Evolutionary conservation across 148 eudicot species (phyloP).

Genomic region (Camellia granthamiana): DNA sequence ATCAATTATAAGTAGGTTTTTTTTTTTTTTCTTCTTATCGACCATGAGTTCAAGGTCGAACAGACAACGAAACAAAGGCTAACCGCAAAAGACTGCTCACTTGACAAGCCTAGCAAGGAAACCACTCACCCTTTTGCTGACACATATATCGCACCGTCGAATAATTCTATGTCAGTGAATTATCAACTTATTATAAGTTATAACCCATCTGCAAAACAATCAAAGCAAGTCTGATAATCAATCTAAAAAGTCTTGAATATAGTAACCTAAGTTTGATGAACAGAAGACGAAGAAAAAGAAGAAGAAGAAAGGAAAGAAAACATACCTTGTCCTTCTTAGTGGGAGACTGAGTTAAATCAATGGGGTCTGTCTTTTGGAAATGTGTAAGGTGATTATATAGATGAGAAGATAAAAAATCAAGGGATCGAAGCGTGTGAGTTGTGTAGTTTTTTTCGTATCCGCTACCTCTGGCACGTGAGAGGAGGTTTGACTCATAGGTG

Average conservation of each 20-base stretch:
- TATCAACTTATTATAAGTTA: not conserved
- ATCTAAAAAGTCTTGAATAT: no score
- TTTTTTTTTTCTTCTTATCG: not conserved
- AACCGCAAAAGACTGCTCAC: slow-evolving; percentile 21
- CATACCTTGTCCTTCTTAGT: not conserved
- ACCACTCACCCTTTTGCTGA: slow-evolving; percentile 21
- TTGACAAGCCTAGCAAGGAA: slow-evolving; percentile 28
- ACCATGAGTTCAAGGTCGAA: slow-evolving; percentile 26
- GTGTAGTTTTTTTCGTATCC: not conserved
- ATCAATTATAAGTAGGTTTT: not conserved
- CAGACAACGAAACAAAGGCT: slow-evolving; percentile 27
- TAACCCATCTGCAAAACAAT: slow-evolving; percentile 10
- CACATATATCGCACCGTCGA: not conserved
- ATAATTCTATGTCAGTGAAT: not conserved
- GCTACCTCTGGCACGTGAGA: slow-evolving; percentile 23
- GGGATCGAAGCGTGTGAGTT: not conserved
- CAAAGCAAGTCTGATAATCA: not conserved
- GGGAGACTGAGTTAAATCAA: not conserved
- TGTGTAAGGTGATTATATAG: slow-evolving; percentile 1
- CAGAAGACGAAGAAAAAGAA: not conserved
- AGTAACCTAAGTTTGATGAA: no score
- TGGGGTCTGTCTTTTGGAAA: not conserved
- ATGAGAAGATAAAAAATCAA: not conserved
- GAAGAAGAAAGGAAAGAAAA: not conserved
- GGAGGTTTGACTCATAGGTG: slow-evolving; percentile 19